Evolutionary conservation across 202 grass and related monocot genomes (phyloP).

Genomic region (Sporobolus alterniflorus): DNA sequence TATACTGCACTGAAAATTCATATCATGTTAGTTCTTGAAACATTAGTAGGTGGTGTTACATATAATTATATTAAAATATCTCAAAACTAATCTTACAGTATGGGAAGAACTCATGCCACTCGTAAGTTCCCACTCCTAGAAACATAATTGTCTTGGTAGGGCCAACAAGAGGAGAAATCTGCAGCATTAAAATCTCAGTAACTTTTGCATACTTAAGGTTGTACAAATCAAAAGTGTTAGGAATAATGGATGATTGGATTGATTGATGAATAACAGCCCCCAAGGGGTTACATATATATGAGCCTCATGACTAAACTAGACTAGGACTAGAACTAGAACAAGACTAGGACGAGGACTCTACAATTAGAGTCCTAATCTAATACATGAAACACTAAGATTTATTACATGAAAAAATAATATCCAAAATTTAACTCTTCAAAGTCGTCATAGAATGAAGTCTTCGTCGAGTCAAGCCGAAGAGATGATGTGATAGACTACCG

Average conservation of each 20-base stretch:
- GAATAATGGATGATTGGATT: not conserved
- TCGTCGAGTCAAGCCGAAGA: too few relatives aligned
- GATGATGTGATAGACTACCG: too few relatives aligned
- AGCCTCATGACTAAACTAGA: too few relatives aligned
- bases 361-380: too few relatives aligned
- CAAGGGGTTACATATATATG: too few relatives aligned
- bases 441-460: too few relatives aligned
- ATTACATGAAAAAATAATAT: too few relatives aligned
- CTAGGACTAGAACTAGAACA: too few relatives aligned
- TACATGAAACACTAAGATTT: too few relatives aligned
- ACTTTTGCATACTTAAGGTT: not conserved
- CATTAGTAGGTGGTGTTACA: conserved; percentile 18
- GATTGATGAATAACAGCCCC: too few relatives aligned
- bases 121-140: conserved; percentile 59
- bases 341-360: too few relatives aligned
- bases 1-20: conserved; percentile 83
- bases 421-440: too few relatives aligned
- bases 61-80: not conserved
- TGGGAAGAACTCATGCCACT: conserved; percentile 99
- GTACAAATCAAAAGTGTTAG: not conserved
- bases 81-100: conserved; percentile 69
- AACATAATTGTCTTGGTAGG: conserved; percentile 88
- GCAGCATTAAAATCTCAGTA: not conserved
- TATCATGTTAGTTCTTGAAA: conserved; percentile 31
- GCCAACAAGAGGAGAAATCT: conserved; percentile 90